Evolutionary conservation across 805 yeast species (phyloP).

Genomic region (Ogataea pilisensis): DNA sequence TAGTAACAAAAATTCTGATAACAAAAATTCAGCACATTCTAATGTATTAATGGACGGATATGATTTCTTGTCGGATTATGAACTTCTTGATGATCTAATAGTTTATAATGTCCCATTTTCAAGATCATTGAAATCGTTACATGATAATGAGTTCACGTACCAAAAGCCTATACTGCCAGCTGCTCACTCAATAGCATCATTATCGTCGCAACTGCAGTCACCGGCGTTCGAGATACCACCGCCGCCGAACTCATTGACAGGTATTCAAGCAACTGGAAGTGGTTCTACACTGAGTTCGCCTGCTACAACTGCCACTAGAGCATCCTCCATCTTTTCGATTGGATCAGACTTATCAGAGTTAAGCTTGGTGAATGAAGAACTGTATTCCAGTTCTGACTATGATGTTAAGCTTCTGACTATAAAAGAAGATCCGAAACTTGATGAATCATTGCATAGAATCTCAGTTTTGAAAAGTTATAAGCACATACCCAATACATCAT

Average conservation of each 20-base stretch:
- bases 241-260: not conserved
- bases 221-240: not conserved
- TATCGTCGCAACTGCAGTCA: not conserved
- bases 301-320: conserved; percentile 37
- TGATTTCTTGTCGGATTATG: conserved; percentile 45
- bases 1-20: not conserved
- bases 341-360: conserved; percentile 28
- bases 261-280: too few relatives aligned
- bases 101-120: conserved; percentile 65
- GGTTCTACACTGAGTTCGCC: conserved; percentile 27
- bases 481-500: not conserved
- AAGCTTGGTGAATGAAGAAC: conserved; percentile 2
- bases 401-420: conserved; percentile 36
- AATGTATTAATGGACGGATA: conserved; percentile 3
- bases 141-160: conserved; percentile 34
- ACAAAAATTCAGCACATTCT: conserved; percentile 1
- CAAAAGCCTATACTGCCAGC: conserved; percentile 9
- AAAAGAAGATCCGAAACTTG: conserved; percentile 29
- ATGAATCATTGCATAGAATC: conserved; percentile 36
- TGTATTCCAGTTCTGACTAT: not conserved
- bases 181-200: conserved; percentile 1
- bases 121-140: conserved; percentile 42
- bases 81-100: conserved; percentile 47
- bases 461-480: conserved; percentile 25
- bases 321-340: conserved; percentile 43